Conservation (phyloP, 208 protist species). For the Crithidia brevicula region DNA sequence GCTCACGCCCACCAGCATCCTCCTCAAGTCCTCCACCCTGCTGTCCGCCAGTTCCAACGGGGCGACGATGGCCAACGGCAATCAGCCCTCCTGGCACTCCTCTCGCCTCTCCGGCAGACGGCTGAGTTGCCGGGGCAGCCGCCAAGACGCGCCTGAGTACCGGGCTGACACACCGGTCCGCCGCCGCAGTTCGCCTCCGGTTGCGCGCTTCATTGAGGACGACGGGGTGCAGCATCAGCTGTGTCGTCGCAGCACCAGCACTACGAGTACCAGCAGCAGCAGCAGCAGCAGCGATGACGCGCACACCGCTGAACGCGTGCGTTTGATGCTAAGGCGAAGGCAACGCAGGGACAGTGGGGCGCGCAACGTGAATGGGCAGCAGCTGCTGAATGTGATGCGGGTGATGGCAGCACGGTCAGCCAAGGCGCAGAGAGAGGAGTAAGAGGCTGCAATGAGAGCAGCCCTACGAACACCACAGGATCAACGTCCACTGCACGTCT, state of each 20-base stretch:
- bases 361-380: background rate
- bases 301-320: conserved; percentile 5
- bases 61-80: background rate
- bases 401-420: too few species aligned
- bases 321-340: background rate
- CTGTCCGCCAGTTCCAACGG: conserved; percentile 1
- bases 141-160: background rate
- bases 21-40: conserved; percentile 3
- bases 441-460: too few species aligned
- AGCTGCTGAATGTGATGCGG: background rate
- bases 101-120: background rate
- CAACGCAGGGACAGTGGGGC: background rate
- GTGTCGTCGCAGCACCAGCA: background rate
- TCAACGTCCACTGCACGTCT: too few species aligned
- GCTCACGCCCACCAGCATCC: conserved; percentile 22
- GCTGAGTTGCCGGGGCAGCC: background rate
- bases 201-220: background rate
- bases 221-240: background rate
- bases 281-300: conserved; percentile 14
- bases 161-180: background rate
- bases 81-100: background rate
- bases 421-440: too few species aligned
- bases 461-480: too few species aligned
- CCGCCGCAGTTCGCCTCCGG: background rate
- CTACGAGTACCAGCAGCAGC: background rate